Conservation (phyloP, 2,329 filamentous ascomycete species). For the Clarireedia paspali region DNA sequence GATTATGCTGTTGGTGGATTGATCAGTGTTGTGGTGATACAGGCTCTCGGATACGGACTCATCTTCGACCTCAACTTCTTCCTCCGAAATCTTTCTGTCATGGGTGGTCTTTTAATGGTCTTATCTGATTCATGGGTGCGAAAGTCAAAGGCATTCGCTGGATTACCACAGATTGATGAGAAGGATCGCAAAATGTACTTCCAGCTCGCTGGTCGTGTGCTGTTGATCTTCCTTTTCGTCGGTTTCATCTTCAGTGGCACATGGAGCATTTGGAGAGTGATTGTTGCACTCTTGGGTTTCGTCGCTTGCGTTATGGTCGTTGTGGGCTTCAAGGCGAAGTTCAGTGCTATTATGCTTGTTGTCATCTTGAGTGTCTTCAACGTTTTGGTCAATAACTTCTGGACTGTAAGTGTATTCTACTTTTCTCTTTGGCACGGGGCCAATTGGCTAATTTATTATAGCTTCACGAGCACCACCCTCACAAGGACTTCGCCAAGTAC, state of each 20-base stretch:
- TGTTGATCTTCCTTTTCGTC: slow-evolving; percentile 95
- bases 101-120: slow-evolving; percentile 96
- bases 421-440: not conserved
- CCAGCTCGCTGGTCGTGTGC: slow-evolving; percentile 89
- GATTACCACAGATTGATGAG: slow-evolving; percentile 88
- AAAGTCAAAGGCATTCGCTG: slow-evolving; percentile 94
- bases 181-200: slow-evolving; percentile 99
- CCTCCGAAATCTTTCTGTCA: slow-evolving; percentile 94
- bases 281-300: slow-evolving; percentile 78
- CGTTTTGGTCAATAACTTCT: slow-evolving; percentile 98
- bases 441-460: slow-evolving; percentile 33
- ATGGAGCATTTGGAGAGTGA: slow-evolving; percentile 82
- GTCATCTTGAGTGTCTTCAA: slow-evolving; percentile 96
- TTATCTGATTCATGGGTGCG: slow-evolving; percentile 96
- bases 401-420: slow-evolving; percentile 65
- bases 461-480: slow-evolving; percentile 95
- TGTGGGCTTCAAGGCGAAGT: slow-evolving; percentile 99
- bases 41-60: slow-evolving; percentile 92
- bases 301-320: slow-evolving; percentile 97
- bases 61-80: slow-evolving; percentile 99
- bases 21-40: slow-evolving; percentile 82
- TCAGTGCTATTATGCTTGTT: slow-evolving; percentile 90
- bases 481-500: slow-evolving; percentile 99
- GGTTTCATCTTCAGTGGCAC: slow-evolving; percentile 94
- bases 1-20: slow-evolving; percentile 89